Evolutionary conservation across 2,329 filamentous ascomycete species (phyloP), one percentile per base, ranked within the genome.

Genomic region (Penicillium occitanis): DNA sequence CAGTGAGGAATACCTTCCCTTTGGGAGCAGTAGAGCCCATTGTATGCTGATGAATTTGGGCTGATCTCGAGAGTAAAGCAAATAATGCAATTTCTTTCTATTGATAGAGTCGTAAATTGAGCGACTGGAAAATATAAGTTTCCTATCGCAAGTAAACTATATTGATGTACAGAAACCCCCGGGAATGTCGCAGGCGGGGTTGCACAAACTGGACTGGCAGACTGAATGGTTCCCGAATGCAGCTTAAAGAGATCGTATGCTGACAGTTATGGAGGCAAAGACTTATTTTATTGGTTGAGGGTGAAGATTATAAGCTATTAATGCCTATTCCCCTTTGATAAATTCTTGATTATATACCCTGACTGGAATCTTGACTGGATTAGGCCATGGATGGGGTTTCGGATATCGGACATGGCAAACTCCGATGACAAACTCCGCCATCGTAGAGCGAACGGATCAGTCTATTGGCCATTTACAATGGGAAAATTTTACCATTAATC

Each of bases 401-500:
- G 46, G 46, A 50, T 35, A 33, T 55, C 51, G 51, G 30, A 19
- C 51, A 55, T 55, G 14, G 7, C 51, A 35, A 55, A 55, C 28
- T 55, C 51, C 51, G 51, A 53, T 55, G 8, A 55, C 51, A 55
- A 33, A 55, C 17, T 55, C 51, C 51, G 51, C 8, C 13, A 25
- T 35, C 51, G 51, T 55, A 35, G 28, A 55, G 28, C 28, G 51
- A 55, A 55, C 7, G 33, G 22, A 50, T 28, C 22, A 28, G 46
- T 25, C 14, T 25, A 50, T 50, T 50, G 46, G 46, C 22, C 22
- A 11, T 22, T 44, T 19, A 11, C 3, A 22, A 2, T 48, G 19
- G 7, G 19, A 22, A n/a, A 48, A 13, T 1, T 22, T 8, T 13
- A 48, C 3, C 19, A 48, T 10, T 13, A 22, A 48, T 22, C 10